phyloP scores from a whole-genome alignment of 2,329 filamentous ascomycete genomes.

The Rhynchosporium agropyri region DNA sequence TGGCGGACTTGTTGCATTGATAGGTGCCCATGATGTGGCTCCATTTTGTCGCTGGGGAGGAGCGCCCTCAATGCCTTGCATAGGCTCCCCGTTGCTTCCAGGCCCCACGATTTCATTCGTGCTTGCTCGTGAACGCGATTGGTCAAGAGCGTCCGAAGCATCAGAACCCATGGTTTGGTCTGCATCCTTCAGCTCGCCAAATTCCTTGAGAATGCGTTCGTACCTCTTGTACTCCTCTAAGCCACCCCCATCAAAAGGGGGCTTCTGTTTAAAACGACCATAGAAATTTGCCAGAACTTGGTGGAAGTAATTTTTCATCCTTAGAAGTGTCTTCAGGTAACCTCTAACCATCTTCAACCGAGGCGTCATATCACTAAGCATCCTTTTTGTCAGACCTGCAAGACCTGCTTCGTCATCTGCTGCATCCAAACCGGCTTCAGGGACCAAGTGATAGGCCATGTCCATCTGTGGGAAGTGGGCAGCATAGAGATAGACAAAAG shows the following conservation, averaged over 20 bases:
- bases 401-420: conserved; percentile 20
- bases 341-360: conserved; percentile 59
- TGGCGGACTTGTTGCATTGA: conserved; percentile 34
- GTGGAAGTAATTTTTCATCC: conserved; percentile 57
- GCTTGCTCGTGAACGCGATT: conserved; percentile 36
- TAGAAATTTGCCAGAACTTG: conserved; percentile 51
- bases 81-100: conserved; percentile 37
- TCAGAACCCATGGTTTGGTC: conserved; percentile 32
- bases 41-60: conserved; percentile 32
- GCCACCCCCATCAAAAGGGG: conserved; percentile 47
- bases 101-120: conserved; percentile 35
- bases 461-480: conserved; percentile 72
- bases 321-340: conserved; percentile 56
- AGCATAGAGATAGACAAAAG: conserved; percentile 67
- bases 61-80: conserved; percentile 39
- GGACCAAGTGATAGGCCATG: conserved; percentile 54
- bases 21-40: conserved; percentile 35
- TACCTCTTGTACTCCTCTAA: conserved; percentile 58
- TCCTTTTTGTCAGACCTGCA: conserved; percentile 51
- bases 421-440: conserved; percentile 6
- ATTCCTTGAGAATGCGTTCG: conserved; percentile 53
- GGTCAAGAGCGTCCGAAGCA: conserved; percentile 34
- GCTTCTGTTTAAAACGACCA: conserved; percentile 43
- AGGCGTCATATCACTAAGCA: conserved; percentile 54
- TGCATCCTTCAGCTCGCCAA: conserved; percentile 48